Conservation (phyloP, 345 rosid species). For the Melaleuca alternifolia region DNA sequence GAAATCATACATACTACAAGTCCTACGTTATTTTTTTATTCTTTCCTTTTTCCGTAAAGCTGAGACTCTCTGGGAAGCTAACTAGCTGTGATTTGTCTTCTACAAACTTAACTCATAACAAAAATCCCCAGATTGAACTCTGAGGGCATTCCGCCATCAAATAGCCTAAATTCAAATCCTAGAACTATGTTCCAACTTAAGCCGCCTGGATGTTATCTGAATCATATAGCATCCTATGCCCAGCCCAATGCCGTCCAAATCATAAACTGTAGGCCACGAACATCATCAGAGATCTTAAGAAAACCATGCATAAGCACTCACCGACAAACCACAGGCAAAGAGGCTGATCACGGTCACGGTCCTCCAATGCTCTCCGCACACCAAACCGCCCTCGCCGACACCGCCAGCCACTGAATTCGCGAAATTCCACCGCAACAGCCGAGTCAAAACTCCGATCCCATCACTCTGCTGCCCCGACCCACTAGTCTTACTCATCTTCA, state of each 20-base stretch:
- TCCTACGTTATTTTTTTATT: background rate
- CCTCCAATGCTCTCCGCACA: constrained; percentile 73
- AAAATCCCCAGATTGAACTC: background rate
- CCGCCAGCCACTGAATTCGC: constrained; percentile 13
- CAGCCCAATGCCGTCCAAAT: background rate
- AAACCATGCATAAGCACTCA: constrained; percentile 11
- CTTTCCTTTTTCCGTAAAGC: background rate
- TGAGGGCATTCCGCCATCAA: background rate
- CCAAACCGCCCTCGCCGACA: constrained; percentile 12
- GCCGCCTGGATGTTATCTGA: background rate
- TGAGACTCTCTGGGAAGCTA: background rate
- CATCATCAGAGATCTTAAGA: background rate
- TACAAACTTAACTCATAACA: background rate
- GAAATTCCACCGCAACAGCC: constrained; percentile 58
- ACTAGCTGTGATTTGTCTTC: background rate
- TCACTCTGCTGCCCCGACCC: constrained; percentile 89
- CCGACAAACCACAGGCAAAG: constrained; percentile 58
- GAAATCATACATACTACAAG: background rate
- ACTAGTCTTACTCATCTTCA: constrained; percentile 46
- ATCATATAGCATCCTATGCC: background rate
- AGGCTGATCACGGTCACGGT: constrained; percentile 64
- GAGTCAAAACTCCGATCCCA: constrained; percentile 62
- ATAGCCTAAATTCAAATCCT: background rate
- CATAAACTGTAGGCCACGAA: background rate
- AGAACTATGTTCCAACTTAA: background rate